A percentile compares a stretch with the other conserved stretches of the same genome.
These are phyloP conservation scores for Phallus indusiatus DNA, from an alignment of 768 basidiomycete species.

Conservation along the genomic window DNA sequence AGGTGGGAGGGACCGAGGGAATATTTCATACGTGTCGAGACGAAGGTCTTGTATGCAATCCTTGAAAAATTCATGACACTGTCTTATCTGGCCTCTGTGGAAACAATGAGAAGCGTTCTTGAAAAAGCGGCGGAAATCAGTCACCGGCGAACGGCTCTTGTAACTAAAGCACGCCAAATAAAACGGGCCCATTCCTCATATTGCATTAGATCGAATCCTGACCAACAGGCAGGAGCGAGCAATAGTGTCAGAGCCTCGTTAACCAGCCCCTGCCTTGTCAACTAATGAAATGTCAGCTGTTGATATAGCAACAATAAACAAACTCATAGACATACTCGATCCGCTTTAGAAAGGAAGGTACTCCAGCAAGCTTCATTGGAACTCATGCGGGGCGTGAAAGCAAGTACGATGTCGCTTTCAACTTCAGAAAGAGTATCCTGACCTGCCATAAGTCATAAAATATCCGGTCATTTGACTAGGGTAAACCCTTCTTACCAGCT, in stretches of 20 bases:
- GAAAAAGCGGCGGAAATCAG: constrained; percentile 12
- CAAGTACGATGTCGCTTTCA: constrained; percentile 61
- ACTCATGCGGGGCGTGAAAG: constrained; percentile 50
- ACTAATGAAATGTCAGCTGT: constrained; percentile 28
- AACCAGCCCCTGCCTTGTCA: constrained; percentile 61
- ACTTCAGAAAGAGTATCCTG: constrained; percentile 53
- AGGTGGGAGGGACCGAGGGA: background rate
- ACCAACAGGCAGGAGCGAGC: constrained; percentile 63
- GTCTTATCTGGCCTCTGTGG: constrained; percentile 51
- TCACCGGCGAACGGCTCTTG: constrained; percentile 63
- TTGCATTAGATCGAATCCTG: constrained; percentile 50
- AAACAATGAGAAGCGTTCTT: background rate
- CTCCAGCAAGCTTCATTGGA: constrained; percentile 55
- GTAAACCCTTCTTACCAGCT: constrained; percentile 36
- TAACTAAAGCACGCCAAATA: constrained; percentile 67
- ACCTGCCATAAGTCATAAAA: constrained; percentile 32
- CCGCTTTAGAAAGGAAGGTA: constrained; percentile 55
- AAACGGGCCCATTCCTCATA: constrained; percentile 66
- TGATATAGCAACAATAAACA: background rate
- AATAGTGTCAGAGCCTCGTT: constrained; percentile 51
- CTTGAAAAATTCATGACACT: constrained; percentile 53
- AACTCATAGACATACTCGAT: constrained; percentile 37
- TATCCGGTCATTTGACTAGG: constrained; percentile 7
- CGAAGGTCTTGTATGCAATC: constrained; percentile 5
- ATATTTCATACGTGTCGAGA: constrained; percentile 4